A percentile compares a stretch with the other conserved stretches of the same genome.
phyloP scores from a whole-genome alignment of 257 asterid genomes.

The Gardenia jasminoides region DNA sequence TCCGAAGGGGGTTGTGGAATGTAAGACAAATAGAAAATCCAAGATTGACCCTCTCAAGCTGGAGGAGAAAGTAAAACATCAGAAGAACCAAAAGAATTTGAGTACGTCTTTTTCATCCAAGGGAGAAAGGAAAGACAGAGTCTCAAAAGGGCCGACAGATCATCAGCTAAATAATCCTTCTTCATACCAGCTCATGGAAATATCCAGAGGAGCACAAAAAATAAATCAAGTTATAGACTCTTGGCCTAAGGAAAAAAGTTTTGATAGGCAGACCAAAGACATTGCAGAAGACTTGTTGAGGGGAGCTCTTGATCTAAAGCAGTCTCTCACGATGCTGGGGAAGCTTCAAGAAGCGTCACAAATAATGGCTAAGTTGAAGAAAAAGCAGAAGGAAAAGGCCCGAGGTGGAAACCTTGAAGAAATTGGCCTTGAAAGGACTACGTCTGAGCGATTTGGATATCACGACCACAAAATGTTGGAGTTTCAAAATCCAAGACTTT shows the following conservation, averaged over 20 bases:
- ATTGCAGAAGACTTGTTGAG: constrained; percentile 53
- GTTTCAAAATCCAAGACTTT: constrained; percentile 39
- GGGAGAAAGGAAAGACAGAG: constrained; percentile 24
- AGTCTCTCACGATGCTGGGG: constrained; percentile 55
- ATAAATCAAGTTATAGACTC: constrained; percentile 45
- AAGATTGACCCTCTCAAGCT: constrained; percentile 34
- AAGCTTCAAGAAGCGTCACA: constrained; percentile 61
- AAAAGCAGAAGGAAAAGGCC: constrained; percentile 34
- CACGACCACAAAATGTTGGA: constrained; percentile 20
- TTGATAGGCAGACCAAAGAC: constrained; percentile 35
- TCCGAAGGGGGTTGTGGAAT: constrained; percentile 67
- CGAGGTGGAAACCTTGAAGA: constrained; percentile 20
- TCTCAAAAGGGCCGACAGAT: constrained; percentile 23
- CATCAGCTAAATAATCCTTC: constrained; percentile 36
- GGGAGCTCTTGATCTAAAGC: constrained; percentile 71
- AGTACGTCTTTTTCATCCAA: constrained; percentile 23
- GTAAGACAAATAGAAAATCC: constrained; percentile 51
- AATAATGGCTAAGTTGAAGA: constrained; percentile 36
- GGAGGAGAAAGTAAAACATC: constrained; percentile 19
- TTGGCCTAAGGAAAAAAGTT: constrained; percentile 34
- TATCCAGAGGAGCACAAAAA: constrained; percentile 55
- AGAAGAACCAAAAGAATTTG: constrained; percentile 20
- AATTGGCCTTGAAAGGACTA: constrained; percentile 23
- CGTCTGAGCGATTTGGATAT: constrained; percentile 33
- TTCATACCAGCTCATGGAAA: constrained; percentile 54